Percentiles rank a stretch among this genome's conserved stretches.
Conservation (phyloP, 768 basidiomycete genomes). For the button mushroom (Agaricus bisporus) region DNA sequence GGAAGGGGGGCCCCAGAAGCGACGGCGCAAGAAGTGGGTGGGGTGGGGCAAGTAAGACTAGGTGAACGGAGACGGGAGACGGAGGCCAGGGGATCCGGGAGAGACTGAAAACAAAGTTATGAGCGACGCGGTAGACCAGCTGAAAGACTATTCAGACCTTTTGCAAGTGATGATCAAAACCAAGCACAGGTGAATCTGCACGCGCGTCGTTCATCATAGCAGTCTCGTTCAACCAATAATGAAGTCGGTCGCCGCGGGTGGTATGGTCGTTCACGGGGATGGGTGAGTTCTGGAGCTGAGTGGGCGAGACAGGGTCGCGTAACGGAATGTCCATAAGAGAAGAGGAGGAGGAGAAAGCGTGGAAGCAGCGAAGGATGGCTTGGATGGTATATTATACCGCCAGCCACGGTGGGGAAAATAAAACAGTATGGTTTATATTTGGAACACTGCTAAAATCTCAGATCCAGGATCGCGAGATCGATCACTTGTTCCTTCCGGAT, state of each 20-base stretch:
- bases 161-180: neutral
- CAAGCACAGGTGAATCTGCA: slow-evolving; percentile 7
- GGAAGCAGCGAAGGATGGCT: neutral
- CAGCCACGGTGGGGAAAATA: neutral
- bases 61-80: slow-evolving; percentile 2
- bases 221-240: slow-evolving; percentile 6
- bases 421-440: slow-evolving; percentile 9
- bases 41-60: neutral
- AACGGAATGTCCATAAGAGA: neutral
- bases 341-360: neutral
- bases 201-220: slow-evolving; percentile 2
- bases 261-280: slow-evolving; percentile 4
- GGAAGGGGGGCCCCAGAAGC: neutral
- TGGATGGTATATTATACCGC: slow-evolving; percentile 2
- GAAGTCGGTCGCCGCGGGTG: neutral
- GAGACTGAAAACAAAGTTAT: neutral
- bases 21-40: neutral
- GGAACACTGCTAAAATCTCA: neutral
- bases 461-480: slow-evolving; percentile 3
- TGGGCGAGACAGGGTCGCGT: neutral
- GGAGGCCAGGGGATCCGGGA: neutral
- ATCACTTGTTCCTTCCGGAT: neutral
- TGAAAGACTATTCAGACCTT: no score
- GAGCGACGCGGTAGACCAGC: neutral
- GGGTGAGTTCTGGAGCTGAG: neutral